Base-by-base conservation (phyloP, 176 grass and related monocot genomes). In the Chrysopogon serrulatus region DNA sequence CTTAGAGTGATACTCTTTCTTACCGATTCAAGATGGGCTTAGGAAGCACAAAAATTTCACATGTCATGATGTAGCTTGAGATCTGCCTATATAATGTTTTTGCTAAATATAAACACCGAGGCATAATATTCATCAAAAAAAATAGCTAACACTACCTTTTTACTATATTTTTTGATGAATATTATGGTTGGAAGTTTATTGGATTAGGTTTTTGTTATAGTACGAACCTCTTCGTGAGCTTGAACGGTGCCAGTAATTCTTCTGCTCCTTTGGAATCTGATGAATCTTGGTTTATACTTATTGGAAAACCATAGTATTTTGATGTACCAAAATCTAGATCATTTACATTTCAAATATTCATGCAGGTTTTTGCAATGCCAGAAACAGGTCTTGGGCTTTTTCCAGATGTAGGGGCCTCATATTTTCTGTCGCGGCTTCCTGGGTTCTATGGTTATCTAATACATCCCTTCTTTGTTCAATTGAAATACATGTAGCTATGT, bases 341-440 rank as follows among this genome's bases (percentile, higher is more conserved):
- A 62, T 68, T 54, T 78, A 17, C 6, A 60, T 85, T 88, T 77
- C 11, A 10, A 71, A 78, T 74, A 71, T 69, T 48, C 60, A 56
- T 93, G 33, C 80, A 98, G 92, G 85, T 95, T 86, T 98, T 98
- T 92, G 95, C 96, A 65, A 98, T 95, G 91, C 95, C 95, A 68
- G 95, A 98, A 86, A 95, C 92, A 68, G 79, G 84, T 84, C 64
- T 98, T 43, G 95, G 92, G 48, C 88, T 88, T 64, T 95, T 95
- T 88, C 92, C 95, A 75, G 92, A 98, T 84, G 86, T 93, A 86
- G 95, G 92, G 73, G 84, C 95, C 56, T 98, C 95, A 63, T 98
- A 93, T 89, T 98, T 98, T 82, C 68, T 98, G 61, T 91, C 95
- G 88, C 90, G 82, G 70, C 73, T 94, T 43, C 92, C 92, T 77